Percentiles rank a stretch among this genome's conserved stretches.
phyloP scores from a whole-genome alignment of 495 filamentous ascomycete genomes.

The Penicillium dipodomyicola region DNA sequence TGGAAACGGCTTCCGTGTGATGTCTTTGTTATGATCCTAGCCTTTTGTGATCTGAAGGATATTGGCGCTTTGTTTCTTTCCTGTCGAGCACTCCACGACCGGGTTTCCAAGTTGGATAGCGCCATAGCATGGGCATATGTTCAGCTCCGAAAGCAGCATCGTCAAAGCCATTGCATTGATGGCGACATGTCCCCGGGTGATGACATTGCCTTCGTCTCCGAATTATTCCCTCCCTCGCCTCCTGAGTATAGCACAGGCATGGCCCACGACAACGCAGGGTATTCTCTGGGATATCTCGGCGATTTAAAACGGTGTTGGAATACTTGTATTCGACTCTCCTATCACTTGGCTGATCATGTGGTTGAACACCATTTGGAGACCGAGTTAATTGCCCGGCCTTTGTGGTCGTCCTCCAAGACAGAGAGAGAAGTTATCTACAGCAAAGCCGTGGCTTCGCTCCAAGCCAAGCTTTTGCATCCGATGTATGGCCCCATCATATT shows the following conservation, averaged over 20 bases:
- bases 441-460: slow-evolving; percentile 25
- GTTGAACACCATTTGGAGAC: slow-evolving; percentile 30
- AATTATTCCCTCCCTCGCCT: slow-evolving; percentile 33
- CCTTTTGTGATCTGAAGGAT: slow-evolving; percentile 24
- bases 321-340: slow-evolving; percentile 31
- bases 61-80: slow-evolving; percentile 24
- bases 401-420: slow-evolving; percentile 30
- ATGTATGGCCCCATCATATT: slow-evolving; percentile 16
- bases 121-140: slow-evolving; percentile 29
- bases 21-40: slow-evolving; percentile 22
- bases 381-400: slow-evolving; percentile 14
- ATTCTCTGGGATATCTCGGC: slow-evolving; percentile 32
- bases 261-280: slow-evolving; percentile 23
- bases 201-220: slow-evolving; percentile 30
- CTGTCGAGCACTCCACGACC: slow-evolving; percentile 25
- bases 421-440: slow-evolving; percentile 31
- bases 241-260: slow-evolving; percentile 24
- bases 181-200: slow-evolving; percentile 20
- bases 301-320: slow-evolving; percentile 31
- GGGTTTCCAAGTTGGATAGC: slow-evolving; percentile 22
- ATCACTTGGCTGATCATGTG: slow-evolving; percentile 28
- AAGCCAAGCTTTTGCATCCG: slow-evolving; percentile 25
- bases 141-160: slow-evolving; percentile 12
- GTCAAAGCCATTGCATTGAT: background rate
- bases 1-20: slow-evolving; percentile 28